Evolutionary conservation across 2,329 filamentous ascomycete species (phyloP).

Genomic region (Myriosclerotinia duriaeana): DNA sequence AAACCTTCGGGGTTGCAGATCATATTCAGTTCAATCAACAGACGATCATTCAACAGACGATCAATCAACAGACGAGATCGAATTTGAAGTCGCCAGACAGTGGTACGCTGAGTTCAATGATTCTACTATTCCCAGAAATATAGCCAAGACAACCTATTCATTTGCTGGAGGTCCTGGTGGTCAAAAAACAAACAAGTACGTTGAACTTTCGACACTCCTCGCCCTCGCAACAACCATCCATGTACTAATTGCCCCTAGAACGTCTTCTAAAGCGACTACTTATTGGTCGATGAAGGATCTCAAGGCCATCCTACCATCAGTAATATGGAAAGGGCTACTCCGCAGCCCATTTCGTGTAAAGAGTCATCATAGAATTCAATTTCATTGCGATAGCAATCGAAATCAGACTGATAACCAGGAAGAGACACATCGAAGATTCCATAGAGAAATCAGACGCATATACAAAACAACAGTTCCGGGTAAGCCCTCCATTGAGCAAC

Average conservation of each 20-base stretch:
- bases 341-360: constrained; percentile 36
- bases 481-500: constrained; percentile 50
- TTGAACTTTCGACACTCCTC: neutral
- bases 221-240: neutral
- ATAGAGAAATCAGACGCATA: constrained; percentile 36
- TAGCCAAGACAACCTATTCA: constrained; percentile 36
- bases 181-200: constrained; percentile 42
- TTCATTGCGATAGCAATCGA: constrained; percentile 38
- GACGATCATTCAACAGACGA: too few relatives aligned
- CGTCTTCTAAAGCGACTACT: constrained; percentile 40
- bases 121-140: constrained; percentile 33
- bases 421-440: constrained; percentile 35
- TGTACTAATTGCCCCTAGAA: constrained; percentile 33
- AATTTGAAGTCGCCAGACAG: constrained; percentile 36
- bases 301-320: constrained; percentile 33
- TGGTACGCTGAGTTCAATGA: constrained; percentile 37
- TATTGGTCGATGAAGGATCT: constrained; percentile 36
- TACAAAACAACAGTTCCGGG: constrained; percentile 38
- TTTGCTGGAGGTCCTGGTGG: constrained; percentile 39
- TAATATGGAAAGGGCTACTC: constrained; percentile 34
- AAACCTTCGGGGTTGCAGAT: constrained; percentile 23
- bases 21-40: constrained; percentile 30
- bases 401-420: constrained; percentile 36
- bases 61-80: constrained; percentile 29
- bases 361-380: constrained; percentile 37